Base-by-base conservation (phyloP, 1,284 basidiomycete species). In the Apiotrichum domesticum region DNA sequence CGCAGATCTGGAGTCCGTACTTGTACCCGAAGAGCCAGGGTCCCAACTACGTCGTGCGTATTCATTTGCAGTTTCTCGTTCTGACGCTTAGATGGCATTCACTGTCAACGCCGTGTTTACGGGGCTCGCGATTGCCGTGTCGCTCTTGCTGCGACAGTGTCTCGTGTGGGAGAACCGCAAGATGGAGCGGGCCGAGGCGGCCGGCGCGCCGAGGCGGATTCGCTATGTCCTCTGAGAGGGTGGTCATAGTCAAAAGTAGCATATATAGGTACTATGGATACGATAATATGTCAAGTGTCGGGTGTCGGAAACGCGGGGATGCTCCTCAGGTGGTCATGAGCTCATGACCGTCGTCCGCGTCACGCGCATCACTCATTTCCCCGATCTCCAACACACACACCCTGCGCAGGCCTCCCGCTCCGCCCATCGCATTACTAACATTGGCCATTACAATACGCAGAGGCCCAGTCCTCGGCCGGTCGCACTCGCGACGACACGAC, bases 1-100 rank as follows among this genome's bases (percentile, higher is more conserved):
- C 66, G 3, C 70, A 71, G 52, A 66, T 72, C 55, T 72, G 69
- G 68, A 65, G 64, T 6, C 70, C 70, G 11, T 72, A 69, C 61
- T 52, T 72, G 21, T 70, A 72, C 63, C 63, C 65, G 15, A 58
- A 61, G 33, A 51, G 47, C 21, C 54, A 63, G 41, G 61, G 58
- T 2, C 70, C 70, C 14, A 53, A 55, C 9, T 68, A 70, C 56
- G 59, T 60, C 8, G 51, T 52, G 32, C 32, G 51, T 8, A 21
- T 21, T 21, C 21, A 21, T 21, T 21, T 21, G 21, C 21, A 21
- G 21, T 21, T 21, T 21, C 21, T 21, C 21, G 21, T 21, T 45
- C 51, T 11, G 13, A 39, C 14, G 39, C 48, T 15, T 37, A 46
- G 41, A 56, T 66, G 43, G 70, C 70, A 0, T 72, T 72, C 56